phyloP scores from a whole-genome alignment of 2,329 filamentous ascomycete species.

The Didymosphaeria variabile region DNA sequence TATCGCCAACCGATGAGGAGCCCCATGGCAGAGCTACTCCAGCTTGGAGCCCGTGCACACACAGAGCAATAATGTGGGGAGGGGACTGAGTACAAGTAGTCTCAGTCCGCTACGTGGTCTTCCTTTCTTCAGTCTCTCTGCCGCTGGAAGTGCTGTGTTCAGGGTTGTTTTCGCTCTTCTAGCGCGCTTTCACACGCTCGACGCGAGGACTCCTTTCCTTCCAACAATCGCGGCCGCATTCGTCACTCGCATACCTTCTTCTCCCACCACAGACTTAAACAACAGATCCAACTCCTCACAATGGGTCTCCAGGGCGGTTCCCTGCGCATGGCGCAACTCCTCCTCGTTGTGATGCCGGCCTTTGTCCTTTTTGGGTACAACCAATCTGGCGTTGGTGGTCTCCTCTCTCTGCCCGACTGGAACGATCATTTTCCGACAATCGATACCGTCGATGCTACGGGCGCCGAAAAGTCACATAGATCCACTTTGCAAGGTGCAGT shows the following conservation, averaged over 20 bases:
- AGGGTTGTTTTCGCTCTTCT: neutral
- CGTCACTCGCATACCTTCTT: neutral
- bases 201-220: neutral
- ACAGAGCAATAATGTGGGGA: constrained; percentile 13
- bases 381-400: constrained; percentile 60
- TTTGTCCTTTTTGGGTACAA: constrained; percentile 64
- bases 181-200: neutral
- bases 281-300: neutral
- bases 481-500: constrained; percentile 57
- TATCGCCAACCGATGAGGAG: constrained; percentile 8
- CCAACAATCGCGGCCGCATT: neutral
- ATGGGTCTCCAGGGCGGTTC: constrained; percentile 35
- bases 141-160: neutral
- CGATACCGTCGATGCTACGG: constrained; percentile 57
- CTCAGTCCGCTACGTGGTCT: neutral
- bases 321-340: constrained; percentile 43
- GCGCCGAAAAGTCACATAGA: constrained; percentile 54
- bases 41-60: constrained; percentile 1
- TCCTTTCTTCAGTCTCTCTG: neutral
- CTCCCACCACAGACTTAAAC: neutral
- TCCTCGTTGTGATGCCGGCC: constrained; percentile 51
- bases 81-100: constrained; percentile 9
- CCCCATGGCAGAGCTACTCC: constrained; percentile 8
- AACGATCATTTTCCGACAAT: constrained; percentile 59
- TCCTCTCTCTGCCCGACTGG: constrained; percentile 54